Evolutionary conservation across 2,329 filamentous ascomycete genomes (phyloP).

Genomic region (Ilyonectria robusta): DNA sequence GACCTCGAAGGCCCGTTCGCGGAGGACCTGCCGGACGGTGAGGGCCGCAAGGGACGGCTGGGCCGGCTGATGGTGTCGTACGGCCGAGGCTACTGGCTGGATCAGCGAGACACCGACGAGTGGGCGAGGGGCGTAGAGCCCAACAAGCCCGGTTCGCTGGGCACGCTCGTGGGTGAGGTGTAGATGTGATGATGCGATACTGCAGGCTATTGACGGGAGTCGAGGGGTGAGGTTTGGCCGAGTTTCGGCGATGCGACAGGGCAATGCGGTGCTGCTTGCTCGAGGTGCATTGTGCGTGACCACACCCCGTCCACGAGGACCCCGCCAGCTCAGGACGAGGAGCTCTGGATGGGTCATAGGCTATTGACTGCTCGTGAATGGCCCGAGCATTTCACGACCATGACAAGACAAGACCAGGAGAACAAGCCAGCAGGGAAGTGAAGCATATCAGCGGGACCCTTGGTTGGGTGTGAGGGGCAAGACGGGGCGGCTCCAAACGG

Average conservation of each 20-base stretch:
- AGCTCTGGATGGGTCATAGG: slow-evolving; percentile 5
- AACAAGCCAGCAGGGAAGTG: slow-evolving; percentile 17
- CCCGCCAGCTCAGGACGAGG: slow-evolving; percentile 1
- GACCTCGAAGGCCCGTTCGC: slow-evolving; percentile 77
- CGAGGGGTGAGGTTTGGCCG: slow-evolving; percentile 6
- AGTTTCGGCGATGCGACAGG: slow-evolving; percentile 5
- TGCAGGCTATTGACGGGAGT: slow-evolving; percentile 18
- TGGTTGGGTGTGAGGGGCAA: slow-evolving; percentile 2
- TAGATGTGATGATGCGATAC: slow-evolving; percentile 37
- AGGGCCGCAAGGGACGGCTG: slow-evolving; percentile 83
- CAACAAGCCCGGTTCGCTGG: slow-evolving; percentile 68
- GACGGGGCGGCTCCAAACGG: slow-evolving; percentile 27
- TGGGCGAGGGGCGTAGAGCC: slow-evolving; percentile 76
- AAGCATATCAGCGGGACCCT: slow-evolving; percentile 13
- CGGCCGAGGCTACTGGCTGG: slow-evolving; percentile 86
- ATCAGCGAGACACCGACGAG: slow-evolving; percentile 74
- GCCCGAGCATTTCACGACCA: slow-evolving; percentile 4
- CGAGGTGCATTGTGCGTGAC: slow-evolving; percentile 14
- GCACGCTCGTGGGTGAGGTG: slow-evolving; percentile 53
- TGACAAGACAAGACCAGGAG: slow-evolving; percentile 12
- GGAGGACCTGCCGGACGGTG: slow-evolving; percentile 77
- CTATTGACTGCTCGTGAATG: slow-evolving; percentile 11
- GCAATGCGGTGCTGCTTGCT: slow-evolving; percentile 4
- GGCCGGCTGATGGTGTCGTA: slow-evolving; percentile 85
- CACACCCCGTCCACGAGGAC: not conserved